Evolutionary conservation across 306 rosid species (phyloP), one percentile per base, ranked within the genome.

Genomic region (Cucumis cinereus): DNA sequence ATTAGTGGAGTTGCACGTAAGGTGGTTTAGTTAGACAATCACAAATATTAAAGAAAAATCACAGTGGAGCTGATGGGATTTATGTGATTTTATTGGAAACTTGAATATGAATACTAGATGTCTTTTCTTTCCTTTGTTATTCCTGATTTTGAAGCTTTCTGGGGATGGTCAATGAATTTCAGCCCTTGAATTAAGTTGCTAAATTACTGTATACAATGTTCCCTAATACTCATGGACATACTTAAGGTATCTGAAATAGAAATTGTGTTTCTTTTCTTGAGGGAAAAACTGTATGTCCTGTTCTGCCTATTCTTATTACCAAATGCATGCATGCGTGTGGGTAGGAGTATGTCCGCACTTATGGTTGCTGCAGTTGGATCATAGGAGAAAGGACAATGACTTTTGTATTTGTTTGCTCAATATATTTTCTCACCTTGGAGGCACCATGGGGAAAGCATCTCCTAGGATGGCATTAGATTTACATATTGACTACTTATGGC

Each of bases 181-280:
- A 73, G 43, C 36, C 40, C 30, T 43, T 70, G 23, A 47, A 47
- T 47, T 8, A 15, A 70, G 58, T 47, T 70, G 40, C 22, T 19
- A 28, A 30, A 53, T 54, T 10, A 53, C 77, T 10, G 28, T 73
- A 54, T 53, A 30, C 3, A 0, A 30, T 53, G 45, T 17, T 73
- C 50, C 16, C 13, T 73, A 33, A 6, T 19, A 33, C 62, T 33
- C 33, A 2, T 30, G 30, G 63, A 11, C 63, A 54, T 23, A 26
- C 41, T 22, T 8, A 71, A 15, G 60, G 60, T 17, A 16, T 28
- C 76, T 26, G 76, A 71, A 71, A 71, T 50, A 50, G 43, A 71
- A 47, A 47, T 50, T 26, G 26, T 49, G 76, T 71, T 71, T 71
- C 76, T 47, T 14, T 71, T 71, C 43, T 26, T 50, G 76, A 71